Evolutionary conservation across 1,139 yeast genomes (phyloP).

Genomic region (Yamadazyma sp.): DNA sequence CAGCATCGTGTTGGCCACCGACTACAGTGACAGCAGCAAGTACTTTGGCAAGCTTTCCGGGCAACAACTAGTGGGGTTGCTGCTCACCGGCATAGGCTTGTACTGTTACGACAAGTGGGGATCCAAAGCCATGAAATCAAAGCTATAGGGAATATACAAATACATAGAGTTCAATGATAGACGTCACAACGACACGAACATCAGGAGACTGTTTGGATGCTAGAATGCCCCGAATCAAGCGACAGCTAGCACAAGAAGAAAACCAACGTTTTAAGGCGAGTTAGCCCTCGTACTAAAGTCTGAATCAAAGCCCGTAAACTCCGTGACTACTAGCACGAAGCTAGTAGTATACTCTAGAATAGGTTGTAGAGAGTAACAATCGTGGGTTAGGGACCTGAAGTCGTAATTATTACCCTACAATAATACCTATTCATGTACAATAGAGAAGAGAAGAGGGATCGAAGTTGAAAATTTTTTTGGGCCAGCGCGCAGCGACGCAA

Average conservation of each 20-base stretch:
- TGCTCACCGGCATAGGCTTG: conserved; percentile 33
- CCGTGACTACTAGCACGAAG: conserved; percentile 40
- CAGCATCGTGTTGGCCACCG: conserved; percentile 28
- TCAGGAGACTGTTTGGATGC: conserved; percentile 48
- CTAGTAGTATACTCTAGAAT: conserved; percentile 45
- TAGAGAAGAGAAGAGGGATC: conserved; percentile 22
- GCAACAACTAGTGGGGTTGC: conserved; percentile 30
- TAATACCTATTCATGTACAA: conserved; percentile 55
- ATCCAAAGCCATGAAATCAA: conserved; percentile 28
- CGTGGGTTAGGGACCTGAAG: conserved; percentile 27
- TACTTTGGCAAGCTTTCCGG: conserved; percentile 31
- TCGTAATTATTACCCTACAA: conserved; percentile 49
- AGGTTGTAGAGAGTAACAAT: conserved; percentile 55
- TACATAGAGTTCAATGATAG: no score
- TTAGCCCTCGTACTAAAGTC: conserved; percentile 6
- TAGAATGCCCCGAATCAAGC: conserved; percentile 44
- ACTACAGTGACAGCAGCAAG: conserved; percentile 15
- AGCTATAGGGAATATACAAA: conserved; percentile 1
- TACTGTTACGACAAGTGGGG: conserved; percentile 47
- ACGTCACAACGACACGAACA: no score
- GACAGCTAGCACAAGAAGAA: background rate
- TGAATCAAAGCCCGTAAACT: conserved; percentile 40
- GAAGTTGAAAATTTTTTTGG: conserved; percentile 11
- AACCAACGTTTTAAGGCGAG: conserved; percentile 5
- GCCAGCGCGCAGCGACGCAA: background rate